A percentile compares a stretch with the other conserved stretches of the same genome.
Conservation (phyloP, 495 filamentous ascomycete species). For the Bombardia bombarda region DNA sequence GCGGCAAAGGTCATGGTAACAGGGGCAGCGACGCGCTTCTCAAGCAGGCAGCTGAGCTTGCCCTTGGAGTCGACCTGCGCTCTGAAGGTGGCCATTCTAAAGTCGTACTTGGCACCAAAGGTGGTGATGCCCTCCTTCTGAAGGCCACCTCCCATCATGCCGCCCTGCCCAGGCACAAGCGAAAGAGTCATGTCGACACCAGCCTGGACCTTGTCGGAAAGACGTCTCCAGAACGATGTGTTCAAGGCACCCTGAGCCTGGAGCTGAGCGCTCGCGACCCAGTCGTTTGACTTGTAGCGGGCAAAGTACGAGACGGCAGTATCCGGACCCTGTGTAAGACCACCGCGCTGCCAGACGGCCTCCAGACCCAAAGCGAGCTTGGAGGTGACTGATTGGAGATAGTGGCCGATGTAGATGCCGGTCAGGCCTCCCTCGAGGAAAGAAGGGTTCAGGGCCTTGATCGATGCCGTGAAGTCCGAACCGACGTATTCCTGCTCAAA, state of each 20-base stretch:
- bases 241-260: constrained; percentile 76
- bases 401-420: constrained; percentile 90
- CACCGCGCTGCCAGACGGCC: constrained; percentile 83
- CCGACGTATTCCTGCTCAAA: constrained; percentile 93
- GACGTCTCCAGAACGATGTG: constrained; percentile 87
- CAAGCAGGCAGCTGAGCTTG: constrained; percentile 83
- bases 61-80: constrained; percentile 93
- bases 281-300: constrained; percentile 81
- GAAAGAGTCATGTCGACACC: constrained; percentile 91
- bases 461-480: constrained; percentile 78
- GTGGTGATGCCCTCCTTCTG: constrained; percentile 83
- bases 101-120: constrained; percentile 96
- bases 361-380: constrained; percentile 83
- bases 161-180: constrained; percentile 56
- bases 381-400: constrained; percentile 88
- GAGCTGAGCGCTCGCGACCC: constrained; percentile 82
- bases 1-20: constrained; percentile 90
- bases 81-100: constrained; percentile 86
- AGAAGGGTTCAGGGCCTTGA: constrained; percentile 94
- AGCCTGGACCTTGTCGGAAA: constrained; percentile 94
- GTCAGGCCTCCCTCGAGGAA: constrained; percentile 83
- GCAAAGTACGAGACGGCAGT: constrained; percentile 79
- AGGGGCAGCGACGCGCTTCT: constrained; percentile 88
- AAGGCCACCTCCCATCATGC: constrained; percentile 60
- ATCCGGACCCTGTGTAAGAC: constrained; percentile 70